These are phyloP conservation scores for Malassezia yamatoensis DNA, from an alignment of 1,284 basidiomycete genomes.

Conservation along the genomic window DNA sequence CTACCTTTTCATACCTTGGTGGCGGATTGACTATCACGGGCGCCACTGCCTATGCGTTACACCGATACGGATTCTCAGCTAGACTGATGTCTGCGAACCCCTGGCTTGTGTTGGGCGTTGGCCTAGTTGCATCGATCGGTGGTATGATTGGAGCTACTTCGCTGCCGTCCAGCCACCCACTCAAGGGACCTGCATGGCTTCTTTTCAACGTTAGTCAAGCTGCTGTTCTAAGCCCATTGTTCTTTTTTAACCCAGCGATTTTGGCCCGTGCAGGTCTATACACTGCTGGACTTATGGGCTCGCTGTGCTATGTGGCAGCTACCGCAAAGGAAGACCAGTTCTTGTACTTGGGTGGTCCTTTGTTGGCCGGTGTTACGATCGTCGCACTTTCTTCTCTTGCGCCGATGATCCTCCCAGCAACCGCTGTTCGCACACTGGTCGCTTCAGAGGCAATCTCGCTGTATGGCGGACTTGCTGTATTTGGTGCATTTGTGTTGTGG, in stretches of 20 bases:
- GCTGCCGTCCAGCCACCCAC: constrained; percentile 35
- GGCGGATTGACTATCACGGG: constrained; percentile 69
- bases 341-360: constrained; percentile 61
- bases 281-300: constrained; percentile 71
- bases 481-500: constrained; percentile 73
- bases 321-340: constrained; percentile 78
- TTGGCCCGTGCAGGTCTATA: constrained; percentile 80
- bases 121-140: constrained; percentile 56
- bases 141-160: constrained; percentile 48
- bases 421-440: constrained; percentile 64
- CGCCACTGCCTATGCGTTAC: constrained; percentile 64
- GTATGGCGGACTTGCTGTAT: constrained; percentile 70
- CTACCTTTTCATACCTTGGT: constrained; percentile 74
- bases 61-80: constrained; percentile 63
- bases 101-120: constrained; percentile 71
- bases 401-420: constrained; percentile 71
- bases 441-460: constrained; percentile 68
- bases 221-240: constrained; percentile 58
- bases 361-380: constrained; percentile 66
- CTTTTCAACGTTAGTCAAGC: constrained; percentile 78
- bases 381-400: constrained; percentile 75
- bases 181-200: constrained; percentile 48
- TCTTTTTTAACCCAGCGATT: constrained; percentile 74
- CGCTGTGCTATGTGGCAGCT: constrained; percentile 72
- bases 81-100: constrained; percentile 73